Evolutionary conservation across 1,284 basidiomycete genomes (phyloP).

Genomic region (Papiliotrema flavescens): DNA sequence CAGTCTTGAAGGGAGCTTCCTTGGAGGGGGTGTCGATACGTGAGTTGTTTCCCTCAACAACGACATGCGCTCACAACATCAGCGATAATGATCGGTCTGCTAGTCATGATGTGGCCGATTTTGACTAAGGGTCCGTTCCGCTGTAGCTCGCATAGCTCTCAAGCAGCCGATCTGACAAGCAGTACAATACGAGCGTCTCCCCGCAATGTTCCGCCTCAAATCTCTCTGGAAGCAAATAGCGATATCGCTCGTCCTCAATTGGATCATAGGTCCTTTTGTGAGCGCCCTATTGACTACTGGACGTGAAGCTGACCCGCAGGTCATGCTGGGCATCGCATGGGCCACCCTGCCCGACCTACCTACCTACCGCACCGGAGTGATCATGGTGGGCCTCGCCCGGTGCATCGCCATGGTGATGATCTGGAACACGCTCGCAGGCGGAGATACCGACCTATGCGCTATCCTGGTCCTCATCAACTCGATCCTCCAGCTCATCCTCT

Average conservation of each 20-base stretch:
- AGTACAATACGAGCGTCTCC: slow-evolving; percentile 69
- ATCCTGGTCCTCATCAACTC: slow-evolving; percentile 59
- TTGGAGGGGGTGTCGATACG: slow-evolving; percentile 46
- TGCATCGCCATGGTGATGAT: slow-evolving; percentile 75
- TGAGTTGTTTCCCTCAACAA: slow-evolving; percentile 17
- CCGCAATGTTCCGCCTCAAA: slow-evolving; percentile 57
- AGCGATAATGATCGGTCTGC: slow-evolving; percentile 73
- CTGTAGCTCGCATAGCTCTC: too few species aligned
- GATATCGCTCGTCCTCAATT: slow-evolving; percentile 72
- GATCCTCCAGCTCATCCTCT: slow-evolving; percentile 70
- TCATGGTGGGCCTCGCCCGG: slow-evolving; percentile 60
- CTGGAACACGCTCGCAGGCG: slow-evolving; percentile 75
- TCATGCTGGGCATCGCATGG: slow-evolving; percentile 83
- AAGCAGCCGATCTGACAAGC: neutral
- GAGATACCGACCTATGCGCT: slow-evolving; percentile 73
- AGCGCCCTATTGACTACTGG: slow-evolving; percentile 4
- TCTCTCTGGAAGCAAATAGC: slow-evolving; percentile 67
- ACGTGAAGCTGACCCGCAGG: slow-evolving; percentile 8
- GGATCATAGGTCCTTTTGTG: slow-evolving; percentile 69
- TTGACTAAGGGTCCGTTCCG: slow-evolving; percentile 50
- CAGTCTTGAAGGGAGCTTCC: slow-evolving; percentile 22
- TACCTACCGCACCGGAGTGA: slow-evolving; percentile 53
- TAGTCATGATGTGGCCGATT: slow-evolving; percentile 90
- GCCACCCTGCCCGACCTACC: slow-evolving; percentile 75
- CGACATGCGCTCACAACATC: neutral